These are phyloP conservation scores for Russula compacta DNA, from an alignment of 768 basidiomycete species.

Conservation along the genomic window DNA sequence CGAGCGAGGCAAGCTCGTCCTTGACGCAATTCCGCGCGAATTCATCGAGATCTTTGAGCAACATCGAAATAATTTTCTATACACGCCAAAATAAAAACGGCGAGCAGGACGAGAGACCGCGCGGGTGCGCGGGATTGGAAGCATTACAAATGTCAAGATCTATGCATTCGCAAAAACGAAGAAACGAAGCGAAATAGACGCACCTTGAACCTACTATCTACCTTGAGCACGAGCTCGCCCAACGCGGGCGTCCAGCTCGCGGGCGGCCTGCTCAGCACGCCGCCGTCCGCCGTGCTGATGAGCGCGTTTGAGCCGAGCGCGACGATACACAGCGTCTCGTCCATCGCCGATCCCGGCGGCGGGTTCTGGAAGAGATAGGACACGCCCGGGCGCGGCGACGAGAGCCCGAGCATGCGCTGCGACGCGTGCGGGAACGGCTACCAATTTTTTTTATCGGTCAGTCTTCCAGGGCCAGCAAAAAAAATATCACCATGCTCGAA, in stretches of 20 bases:
- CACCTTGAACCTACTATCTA: constrained; percentile 81
- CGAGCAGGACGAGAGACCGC: not conserved
- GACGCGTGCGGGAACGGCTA: constrained; percentile 75
- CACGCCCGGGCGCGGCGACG: constrained; percentile 67
- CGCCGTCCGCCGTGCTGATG: constrained; percentile 25
- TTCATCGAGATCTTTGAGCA: constrained; percentile 79
- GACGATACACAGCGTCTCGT: constrained; percentile 63
- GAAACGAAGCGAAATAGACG: too few relatives aligned
- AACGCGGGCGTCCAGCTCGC: constrained; percentile 51
- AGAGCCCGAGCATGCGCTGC: constrained; percentile 66
- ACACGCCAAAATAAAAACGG: not conserved
- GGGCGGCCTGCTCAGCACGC: constrained; percentile 40
- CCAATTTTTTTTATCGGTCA: not conserved
- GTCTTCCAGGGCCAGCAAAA: not conserved
- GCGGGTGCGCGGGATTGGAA: too few relatives aligned
- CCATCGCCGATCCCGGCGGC: constrained; percentile 29
- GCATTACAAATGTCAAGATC: not conserved
- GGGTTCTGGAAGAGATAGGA: constrained; percentile 63
- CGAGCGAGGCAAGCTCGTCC: constrained; percentile 74
- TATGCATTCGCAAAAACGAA: too few relatives aligned
- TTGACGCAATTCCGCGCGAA: constrained; percentile 73
- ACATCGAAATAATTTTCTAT: constrained; percentile 73
- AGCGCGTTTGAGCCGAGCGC: constrained; percentile 25
- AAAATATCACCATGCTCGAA: constrained; percentile 52
- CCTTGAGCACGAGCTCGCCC: constrained; percentile 71